Base-by-base conservation (phyloP, 768 basidiomycete species). In the Infundibulicybe gibba region DNA sequence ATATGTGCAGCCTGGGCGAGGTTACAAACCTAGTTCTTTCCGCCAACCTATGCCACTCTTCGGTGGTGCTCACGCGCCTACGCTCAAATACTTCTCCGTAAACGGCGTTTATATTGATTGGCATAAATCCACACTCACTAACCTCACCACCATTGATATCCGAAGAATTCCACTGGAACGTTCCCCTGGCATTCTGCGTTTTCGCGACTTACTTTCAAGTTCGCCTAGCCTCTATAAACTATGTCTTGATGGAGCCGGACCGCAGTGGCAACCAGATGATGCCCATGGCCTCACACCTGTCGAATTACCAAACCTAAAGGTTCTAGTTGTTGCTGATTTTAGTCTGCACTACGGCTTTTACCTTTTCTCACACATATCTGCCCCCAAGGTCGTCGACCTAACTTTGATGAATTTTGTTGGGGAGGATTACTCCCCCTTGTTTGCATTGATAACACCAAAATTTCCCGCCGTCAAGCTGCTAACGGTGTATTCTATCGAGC, bases 51-150 rank as follows among this genome's bases (percentile, higher is more conserved):
- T 66, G 19, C 54, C 74, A 2, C 64, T 83, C 25, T 76, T 89
- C 49, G 83, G 75, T 45, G 76, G 79, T 14, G 72, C 65, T 1
- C 50, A 52, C 9, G 66, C 79, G 1, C 71, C 69, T 6, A 58
- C 59, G n/a, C 64, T 89, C 9, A 62, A 64, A 21, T 71, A 77
- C 53, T 54, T 87, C 35, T 70, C 76, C 32, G 57, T 85, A 25
- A 77, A 80, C 45, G 83, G 83, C 3, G 63, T 88, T 21, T 70
- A 80, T 50, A 64, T 87, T 49, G 73, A 87, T 60, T 88, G 85
- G 80, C 54, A 64, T 12, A 61, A 60, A 14, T 71, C 80, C 45
- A 61, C 43, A 21, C 57, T 84, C 8, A 54, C 60, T 30, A 79
- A 85, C 53, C 75, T 90, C n/a, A 73, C 73, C 17, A 76, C 75